phyloP scores from a whole-genome alignment of 257 asterid genomes.

The Henckelia pumila region DNA sequence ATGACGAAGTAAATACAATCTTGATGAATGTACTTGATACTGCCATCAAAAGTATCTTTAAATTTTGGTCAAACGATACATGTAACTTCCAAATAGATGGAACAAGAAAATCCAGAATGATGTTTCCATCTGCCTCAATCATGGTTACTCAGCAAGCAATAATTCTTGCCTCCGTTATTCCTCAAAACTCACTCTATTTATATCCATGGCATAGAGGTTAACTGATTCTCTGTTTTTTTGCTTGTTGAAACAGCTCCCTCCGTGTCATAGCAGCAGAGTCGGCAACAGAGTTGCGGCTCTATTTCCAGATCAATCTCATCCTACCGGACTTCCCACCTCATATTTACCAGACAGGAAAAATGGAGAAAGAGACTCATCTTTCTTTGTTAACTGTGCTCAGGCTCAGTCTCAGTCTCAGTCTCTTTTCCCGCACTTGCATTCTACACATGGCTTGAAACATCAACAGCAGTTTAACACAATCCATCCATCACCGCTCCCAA shows the following conservation, averaged over 20 bases:
- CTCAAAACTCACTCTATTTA: not conserved
- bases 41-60: not conserved
- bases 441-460: slow-evolving; percentile 42
- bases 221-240: slow-evolving; percentile 19
- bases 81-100: not conserved
- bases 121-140: not conserved
- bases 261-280: slow-evolving; percentile 32
- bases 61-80: not conserved
- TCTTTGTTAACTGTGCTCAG: slow-evolving; percentile 42
- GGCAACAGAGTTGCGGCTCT: slow-evolving; percentile 26
- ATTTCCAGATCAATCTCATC: slow-evolving; percentile 33
- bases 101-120: not conserved
- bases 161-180: not conserved
- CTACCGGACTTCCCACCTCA: slow-evolving; percentile 28
- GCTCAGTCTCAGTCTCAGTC: slow-evolving; percentile 44
- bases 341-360: slow-evolving; percentile 37
- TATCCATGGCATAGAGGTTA: not conserved
- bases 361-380: slow-evolving; percentile 34
- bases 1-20: not conserved
- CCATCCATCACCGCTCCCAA: slow-evolving; percentile 25
- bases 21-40: not conserved
- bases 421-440: slow-evolving; percentile 41
- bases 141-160: not conserved
- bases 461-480: slow-evolving; percentile 42
- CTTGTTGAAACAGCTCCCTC: slow-evolving; percentile 48